phyloP scores from a whole-genome alignment of 2,329 filamentous ascomycete species.

The Fusarium sp. region DNA sequence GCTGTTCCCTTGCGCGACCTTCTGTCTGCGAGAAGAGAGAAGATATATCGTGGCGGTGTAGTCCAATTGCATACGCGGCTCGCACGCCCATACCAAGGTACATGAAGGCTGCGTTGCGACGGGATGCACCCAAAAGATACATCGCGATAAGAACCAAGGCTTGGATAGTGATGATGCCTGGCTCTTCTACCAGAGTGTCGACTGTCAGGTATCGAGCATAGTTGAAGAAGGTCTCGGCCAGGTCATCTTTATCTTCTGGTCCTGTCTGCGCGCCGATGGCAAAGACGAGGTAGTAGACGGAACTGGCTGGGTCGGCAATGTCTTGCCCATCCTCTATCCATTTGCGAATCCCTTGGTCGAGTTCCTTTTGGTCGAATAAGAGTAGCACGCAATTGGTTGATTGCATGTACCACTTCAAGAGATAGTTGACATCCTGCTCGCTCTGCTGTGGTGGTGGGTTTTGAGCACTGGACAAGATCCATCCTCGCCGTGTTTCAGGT shows the following conservation, averaged over 20 bases:
- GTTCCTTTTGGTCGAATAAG: slow-evolving; percentile 49
- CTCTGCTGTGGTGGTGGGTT: slow-evolving; percentile 43
- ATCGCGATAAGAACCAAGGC: slow-evolving; percentile 52
- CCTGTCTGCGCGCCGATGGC: slow-evolving; percentile 51
- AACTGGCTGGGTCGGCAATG: slow-evolving; percentile 30
- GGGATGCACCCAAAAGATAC: slow-evolving; percentile 52
- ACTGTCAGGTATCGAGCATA: slow-evolving; percentile 51
- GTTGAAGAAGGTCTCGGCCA: slow-evolving; percentile 51
- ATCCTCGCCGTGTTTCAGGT: slow-evolving; percentile 46
- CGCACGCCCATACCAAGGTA: slow-evolving; percentile 53
- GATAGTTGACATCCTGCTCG: slow-evolving; percentile 41
- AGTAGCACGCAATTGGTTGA: slow-evolving; percentile 45
- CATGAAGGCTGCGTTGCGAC: slow-evolving; percentile 54
- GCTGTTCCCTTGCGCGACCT: slow-evolving; percentile 44
- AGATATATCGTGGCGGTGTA: slow-evolving; percentile 48
- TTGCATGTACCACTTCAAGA: slow-evolving; percentile 50
- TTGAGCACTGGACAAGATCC: slow-evolving; percentile 43
- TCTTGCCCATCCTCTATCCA: slow-evolving; percentile 48
- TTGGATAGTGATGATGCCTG: slow-evolving; percentile 50
- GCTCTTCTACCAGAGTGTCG: slow-evolving; percentile 52
- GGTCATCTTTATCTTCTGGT: slow-evolving; percentile 49
- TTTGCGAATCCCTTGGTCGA: slow-evolving; percentile 40
- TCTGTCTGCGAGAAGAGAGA: slow-evolving; percentile 45
- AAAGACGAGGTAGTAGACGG: slow-evolving; percentile 47
- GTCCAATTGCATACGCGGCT: slow-evolving; percentile 52